Evolutionary conservation across 1,284 basidiomycete species (phyloP).

Genomic region (Schizophyllum amplum): DNA sequence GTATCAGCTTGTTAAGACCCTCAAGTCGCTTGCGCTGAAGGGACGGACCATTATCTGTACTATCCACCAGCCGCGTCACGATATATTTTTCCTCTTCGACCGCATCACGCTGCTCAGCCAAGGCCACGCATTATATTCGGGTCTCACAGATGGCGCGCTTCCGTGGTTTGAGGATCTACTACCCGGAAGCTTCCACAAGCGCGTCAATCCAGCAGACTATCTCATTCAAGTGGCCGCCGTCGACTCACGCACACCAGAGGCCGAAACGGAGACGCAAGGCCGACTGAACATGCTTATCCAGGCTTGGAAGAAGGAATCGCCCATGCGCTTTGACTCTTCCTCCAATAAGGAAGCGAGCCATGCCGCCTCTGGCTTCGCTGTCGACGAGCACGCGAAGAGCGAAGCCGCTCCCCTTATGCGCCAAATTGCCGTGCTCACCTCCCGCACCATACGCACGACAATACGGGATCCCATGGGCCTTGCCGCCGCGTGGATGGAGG

Average conservation of each 20-base stretch:
- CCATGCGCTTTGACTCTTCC: neutral
- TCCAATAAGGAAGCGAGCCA: neutral
- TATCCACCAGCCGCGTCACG: conserved; percentile 44
- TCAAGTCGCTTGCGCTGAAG: conserved; percentile 34
- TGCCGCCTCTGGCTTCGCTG: neutral
- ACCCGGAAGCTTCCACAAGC: conserved; percentile 22
- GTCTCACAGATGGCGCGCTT: conserved; percentile 25
- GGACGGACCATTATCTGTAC: conserved; percentile 39
- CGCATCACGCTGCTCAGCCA: conserved; percentile 35
- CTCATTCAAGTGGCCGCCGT: conserved; percentile 38
- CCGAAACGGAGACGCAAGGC: conserved; percentile 23
- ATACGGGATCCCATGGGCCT: conserved; percentile 13
- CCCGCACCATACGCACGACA: conserved; percentile 8
- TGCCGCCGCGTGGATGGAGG: conserved; percentile 11
- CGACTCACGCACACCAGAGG: conserved; percentile 31
- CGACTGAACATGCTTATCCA: conserved; percentile 21
- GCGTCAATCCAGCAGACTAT: conserved; percentile 35
- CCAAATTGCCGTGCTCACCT: conserved; percentile 12
- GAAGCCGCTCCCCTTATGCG: conserved; percentile 2
- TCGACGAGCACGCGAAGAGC: neutral
- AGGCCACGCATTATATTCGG: conserved; percentile 36
- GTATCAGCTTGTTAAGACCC: conserved; percentile 36
- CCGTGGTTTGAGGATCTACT: conserved; percentile 29
- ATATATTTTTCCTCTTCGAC: conserved; percentile 39
- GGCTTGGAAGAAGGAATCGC: conserved; percentile 21